These are phyloP conservation scores for Auriscalpium vulgare DNA, from an alignment of 768 basidiomycete species.

Conservation along the genomic window DNA sequence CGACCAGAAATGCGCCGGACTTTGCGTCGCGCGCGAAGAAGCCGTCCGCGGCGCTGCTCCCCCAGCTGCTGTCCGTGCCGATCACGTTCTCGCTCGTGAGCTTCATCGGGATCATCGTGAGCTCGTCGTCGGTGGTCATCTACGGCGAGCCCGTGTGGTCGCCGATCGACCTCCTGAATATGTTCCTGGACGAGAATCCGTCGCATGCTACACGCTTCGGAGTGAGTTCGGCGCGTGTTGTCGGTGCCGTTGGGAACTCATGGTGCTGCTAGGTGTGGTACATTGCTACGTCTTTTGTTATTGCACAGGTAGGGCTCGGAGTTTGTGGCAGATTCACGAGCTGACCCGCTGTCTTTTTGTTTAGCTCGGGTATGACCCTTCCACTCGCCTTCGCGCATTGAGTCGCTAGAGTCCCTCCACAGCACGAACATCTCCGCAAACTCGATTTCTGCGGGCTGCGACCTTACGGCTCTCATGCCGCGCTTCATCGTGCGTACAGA, in stretches of 20 bases:
- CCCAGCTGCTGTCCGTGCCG: constrained; percentile 67
- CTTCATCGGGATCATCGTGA: constrained; percentile 77
- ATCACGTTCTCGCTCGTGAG: constrained; percentile 66
- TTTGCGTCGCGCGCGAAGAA: constrained; percentile 58
- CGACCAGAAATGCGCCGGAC: constrained; percentile 61
- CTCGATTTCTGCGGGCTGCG: constrained; percentile 76
- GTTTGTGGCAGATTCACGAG: neutral
- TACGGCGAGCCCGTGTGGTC: constrained; percentile 77
- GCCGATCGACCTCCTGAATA: constrained; percentile 62
- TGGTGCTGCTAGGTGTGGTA: constrained; percentile 50
- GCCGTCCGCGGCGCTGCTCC: constrained; percentile 49
- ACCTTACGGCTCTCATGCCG: constrained; percentile 71
- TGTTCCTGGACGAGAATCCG: constrained; percentile 58
- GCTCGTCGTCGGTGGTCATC: constrained; percentile 66
- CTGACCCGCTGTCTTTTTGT: neutral
- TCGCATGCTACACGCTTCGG: constrained; percentile 62
- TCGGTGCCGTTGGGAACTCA: neutral
- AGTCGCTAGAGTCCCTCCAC: constrained; percentile 6
- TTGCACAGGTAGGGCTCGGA: constrained; percentile 47
- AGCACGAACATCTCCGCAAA: constrained; percentile 81
- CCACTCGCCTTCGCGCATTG: neutral
- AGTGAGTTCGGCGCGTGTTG: constrained; percentile 24
- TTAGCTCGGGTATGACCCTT: constrained; percentile 16
- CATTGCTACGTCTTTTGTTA: constrained; percentile 71
- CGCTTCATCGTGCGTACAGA: constrained; percentile 52